Evolutionary conservation across 495 filamentous ascomycete species (phyloP).

Genomic region (Chaetomidium leptoderma): DNA sequence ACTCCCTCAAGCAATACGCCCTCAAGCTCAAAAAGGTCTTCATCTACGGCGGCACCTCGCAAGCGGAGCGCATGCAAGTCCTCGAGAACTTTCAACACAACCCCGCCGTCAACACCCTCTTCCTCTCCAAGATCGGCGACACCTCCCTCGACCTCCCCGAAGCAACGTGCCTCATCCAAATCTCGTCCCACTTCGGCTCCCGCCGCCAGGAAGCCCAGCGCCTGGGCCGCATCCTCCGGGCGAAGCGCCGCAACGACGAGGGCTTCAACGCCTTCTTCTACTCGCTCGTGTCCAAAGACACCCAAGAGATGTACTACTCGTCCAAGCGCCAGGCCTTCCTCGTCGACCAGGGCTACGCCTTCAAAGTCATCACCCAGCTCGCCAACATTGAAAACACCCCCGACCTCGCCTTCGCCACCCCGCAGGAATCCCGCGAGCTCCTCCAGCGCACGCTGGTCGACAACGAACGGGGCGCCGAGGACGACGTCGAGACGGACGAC

Average conservation of each 20-base stretch:
- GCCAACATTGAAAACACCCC: constrained; percentile 82
- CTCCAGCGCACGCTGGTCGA: constrained; percentile 89
- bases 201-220: constrained; percentile 96
- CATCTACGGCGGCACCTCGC: constrained; percentile 87
- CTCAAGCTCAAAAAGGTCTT: constrained; percentile 79
- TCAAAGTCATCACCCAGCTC: constrained; percentile 97
- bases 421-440: constrained; percentile 80
- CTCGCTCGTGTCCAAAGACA: constrained; percentile 93
- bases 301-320: constrained; percentile 97
- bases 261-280: constrained; percentile 99
- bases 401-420: constrained; percentile 72
- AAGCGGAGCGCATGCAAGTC: constrained; percentile 81
- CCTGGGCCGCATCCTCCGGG: constrained; percentile 88
- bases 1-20: constrained; percentile 82
- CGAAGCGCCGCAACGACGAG: constrained; percentile 95
- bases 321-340: constrained; percentile 96
- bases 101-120: constrained; percentile 87
- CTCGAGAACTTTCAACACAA: constrained; percentile 97
- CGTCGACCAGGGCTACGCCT: constrained; percentile 97
- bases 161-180: constrained; percentile 96
- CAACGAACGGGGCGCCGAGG: constrained; percentile 73
- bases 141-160: constrained; percentile 95
- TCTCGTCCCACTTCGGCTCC: constrained; percentile 96
- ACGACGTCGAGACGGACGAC: constrained; percentile 76
- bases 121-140: constrained; percentile 96